Percentiles rank a stretch among this genome's conserved stretches.
Conservation (phyloP, 495 filamentous ascomycete species). For the Xylaria venustula region DNA sequence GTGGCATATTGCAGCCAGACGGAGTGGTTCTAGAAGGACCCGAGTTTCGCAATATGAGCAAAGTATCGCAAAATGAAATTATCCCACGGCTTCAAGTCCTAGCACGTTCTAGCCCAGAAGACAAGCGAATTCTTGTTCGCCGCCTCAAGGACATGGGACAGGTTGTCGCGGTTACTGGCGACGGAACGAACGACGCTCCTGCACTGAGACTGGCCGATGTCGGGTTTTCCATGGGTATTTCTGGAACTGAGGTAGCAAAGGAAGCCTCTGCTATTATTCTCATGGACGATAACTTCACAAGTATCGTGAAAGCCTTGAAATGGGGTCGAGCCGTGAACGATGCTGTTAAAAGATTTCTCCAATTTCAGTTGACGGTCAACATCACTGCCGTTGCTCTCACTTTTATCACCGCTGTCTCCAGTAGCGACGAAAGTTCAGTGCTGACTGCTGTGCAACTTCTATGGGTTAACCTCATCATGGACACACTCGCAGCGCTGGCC, state of each 20-base stretch:
- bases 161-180: slow-evolving; percentile 84
- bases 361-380: slow-evolving; percentile 92
- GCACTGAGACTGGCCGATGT: slow-evolving; percentile 84
- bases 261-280: slow-evolving; percentile 90
- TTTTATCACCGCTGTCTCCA: slow-evolving; percentile 80
- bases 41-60: slow-evolving; percentile 73
- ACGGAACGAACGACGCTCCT: slow-evolving; percentile 88
- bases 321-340: slow-evolving; percentile 92
- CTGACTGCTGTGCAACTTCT: slow-evolving; percentile 83
- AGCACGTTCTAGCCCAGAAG: slow-evolving; percentile 82
- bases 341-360: slow-evolving; percentile 84
- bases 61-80: slow-evolving; percentile 65
- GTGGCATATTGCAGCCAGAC: slow-evolving; percentile 74
- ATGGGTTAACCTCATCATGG: slow-evolving; percentile 95
- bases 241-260: slow-evolving; percentile 90
- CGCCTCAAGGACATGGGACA: slow-evolving; percentile 72
- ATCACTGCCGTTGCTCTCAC: slow-evolving; percentile 82
- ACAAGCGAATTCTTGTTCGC: slow-evolving; percentile 78
- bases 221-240: slow-evolving; percentile 90
- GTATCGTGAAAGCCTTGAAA: slow-evolving; percentile 84
- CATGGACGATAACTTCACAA: slow-evolving; percentile 86
- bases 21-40: slow-evolving; percentile 82
- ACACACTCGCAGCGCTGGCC: slow-evolving; percentile 83
- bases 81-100: slow-evolving; percentile 79
- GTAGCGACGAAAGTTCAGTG: slow-evolving; percentile 62